Percentiles rank a stretch among this genome's conserved stretches.
These are phyloP conservation scores for Pythium utonaiense DNA, from an alignment of 352 stramenopile species.

Conservation along the genomic window DNA sequence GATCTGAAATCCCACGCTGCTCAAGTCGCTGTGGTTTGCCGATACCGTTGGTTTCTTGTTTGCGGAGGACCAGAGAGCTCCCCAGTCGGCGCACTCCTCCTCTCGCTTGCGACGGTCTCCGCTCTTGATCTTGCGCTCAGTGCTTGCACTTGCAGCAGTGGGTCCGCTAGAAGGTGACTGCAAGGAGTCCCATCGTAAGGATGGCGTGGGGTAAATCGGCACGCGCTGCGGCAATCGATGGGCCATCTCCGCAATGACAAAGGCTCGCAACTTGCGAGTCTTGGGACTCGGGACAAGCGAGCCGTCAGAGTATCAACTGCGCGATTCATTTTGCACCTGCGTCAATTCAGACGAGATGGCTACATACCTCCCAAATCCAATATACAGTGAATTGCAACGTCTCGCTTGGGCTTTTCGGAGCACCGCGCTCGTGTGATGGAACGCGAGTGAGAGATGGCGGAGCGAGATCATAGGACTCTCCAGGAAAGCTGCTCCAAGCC, in stretches of 20 bases:
- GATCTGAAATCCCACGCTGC: too few species aligned
- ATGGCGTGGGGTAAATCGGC: too few species aligned
- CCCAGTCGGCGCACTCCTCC: not conserved
- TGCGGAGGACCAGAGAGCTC: not conserved
- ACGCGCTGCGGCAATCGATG: not conserved
- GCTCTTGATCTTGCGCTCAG: not conserved
- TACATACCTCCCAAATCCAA: not conserved
- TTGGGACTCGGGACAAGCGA: too few species aligned
- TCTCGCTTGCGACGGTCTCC: not conserved
- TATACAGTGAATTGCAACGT: not conserved
- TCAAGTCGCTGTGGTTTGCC: too few species aligned
- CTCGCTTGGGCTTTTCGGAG: too few species aligned
- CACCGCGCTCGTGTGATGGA: not conserved
- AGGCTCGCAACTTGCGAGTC: too few species aligned
- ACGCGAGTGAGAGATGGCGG: not conserved
- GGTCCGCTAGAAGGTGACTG: too few species aligned
- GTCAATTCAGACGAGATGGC: not conserved
- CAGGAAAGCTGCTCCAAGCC: not conserved
- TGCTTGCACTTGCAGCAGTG: too few species aligned
- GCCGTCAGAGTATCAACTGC: not conserved
- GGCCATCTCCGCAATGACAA: not conserved
- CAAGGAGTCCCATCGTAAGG: too few species aligned
- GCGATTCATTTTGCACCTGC: conserved; percentile 1
- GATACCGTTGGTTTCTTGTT: not conserved
- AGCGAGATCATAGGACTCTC: not conserved